Percentiles rank a stretch among this genome's conserved stretches.
These are phyloP conservation scores for Mortierella sp. DNA, from an alignment of 371 early-diverging fungal species.

Conservation along the genomic window DNA sequence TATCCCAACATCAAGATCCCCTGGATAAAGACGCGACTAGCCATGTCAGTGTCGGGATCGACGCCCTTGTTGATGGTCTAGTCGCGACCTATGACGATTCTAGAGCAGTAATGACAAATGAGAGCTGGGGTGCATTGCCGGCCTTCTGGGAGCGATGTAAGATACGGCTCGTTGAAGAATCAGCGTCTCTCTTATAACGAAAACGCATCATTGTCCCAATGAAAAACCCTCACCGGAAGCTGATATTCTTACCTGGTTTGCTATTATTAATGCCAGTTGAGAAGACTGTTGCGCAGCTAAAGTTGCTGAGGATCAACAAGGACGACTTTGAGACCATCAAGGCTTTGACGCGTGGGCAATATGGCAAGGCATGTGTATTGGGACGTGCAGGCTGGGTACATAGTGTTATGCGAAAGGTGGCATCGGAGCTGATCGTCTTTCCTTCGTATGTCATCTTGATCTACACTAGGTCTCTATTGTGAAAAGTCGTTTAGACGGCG, in stretches of 20 bases:
- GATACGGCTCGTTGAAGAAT: neutral
- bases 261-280: constrained; percentile 61
- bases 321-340: constrained; percentile 90
- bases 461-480: constrained; percentile 87
- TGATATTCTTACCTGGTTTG: neutral
- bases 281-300: constrained; percentile 65
- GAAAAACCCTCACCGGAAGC: no score
- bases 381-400: neutral
- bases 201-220: neutral
- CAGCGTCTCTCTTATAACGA: neutral
- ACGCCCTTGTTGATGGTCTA: constrained; percentile 73
- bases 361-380: constrained; percentile 79
- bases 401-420: no score
- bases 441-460: no score
- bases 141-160: constrained; percentile 68
- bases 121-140: constrained; percentile 61
- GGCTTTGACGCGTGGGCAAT: constrained; percentile 92
- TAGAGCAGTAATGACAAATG: constrained; percentile 56
- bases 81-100: constrained; percentile 73
- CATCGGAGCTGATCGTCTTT: no score
- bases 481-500: constrained; percentile 70
- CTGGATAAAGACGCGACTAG: neutral
- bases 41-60: constrained; percentile 53
- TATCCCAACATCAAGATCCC: constrained; percentile 20
- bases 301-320: constrained; percentile 74